These are phyloP conservation scores for Amanita pseudoporphyria DNA, from an alignment of 768 basidiomycete genomes.

Conservation along the genomic window DNA sequence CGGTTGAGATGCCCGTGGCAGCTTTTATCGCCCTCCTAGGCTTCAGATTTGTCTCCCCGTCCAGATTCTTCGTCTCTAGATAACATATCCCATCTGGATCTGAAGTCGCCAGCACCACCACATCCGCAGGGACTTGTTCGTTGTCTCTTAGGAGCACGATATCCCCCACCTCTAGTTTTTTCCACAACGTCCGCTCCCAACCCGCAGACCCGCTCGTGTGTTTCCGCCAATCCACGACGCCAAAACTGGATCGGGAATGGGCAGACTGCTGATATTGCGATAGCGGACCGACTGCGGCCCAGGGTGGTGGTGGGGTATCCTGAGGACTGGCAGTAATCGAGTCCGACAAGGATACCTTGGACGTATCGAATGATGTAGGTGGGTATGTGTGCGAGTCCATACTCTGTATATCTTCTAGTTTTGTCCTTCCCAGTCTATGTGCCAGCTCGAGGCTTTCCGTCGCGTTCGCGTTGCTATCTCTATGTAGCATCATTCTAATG, in stretches of 20 bases:
- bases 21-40: conserved; percentile 68
- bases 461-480: conserved; percentile 14
- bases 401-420: conserved; percentile 61
- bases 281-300: conserved; percentile 30
- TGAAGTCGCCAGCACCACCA: conserved; percentile 86
- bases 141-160: conserved; percentile 84
- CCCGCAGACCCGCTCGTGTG: conserved; percentile 59
- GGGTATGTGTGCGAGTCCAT: conserved; percentile 60
- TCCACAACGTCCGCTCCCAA: conserved; percentile 98
- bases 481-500: conserved; percentile 38
- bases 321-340: conserved; percentile 13
- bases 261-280: conserved; percentile 48
- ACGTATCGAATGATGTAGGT: conserved; percentile 30
- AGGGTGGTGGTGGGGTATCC: conserved; percentile 19
- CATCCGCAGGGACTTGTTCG: conserved; percentile 95
- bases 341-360: conserved; percentile 28
- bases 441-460: conserved; percentile 30
- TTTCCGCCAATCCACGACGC: conserved; percentile 77
- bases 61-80: conserved; percentile 95
- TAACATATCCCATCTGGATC: conserved; percentile 91
- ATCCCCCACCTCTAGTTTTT: conserved; percentile 98
- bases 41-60: conserved; percentile 97
- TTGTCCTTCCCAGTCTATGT: conserved; percentile 32
- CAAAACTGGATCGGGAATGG: conserved; percentile 44
- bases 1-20: conserved; percentile 65